Evolutionary conservation across 2,329 filamentous ascomycete species (phyloP).

Genomic region (Ilyonectria mors-panacis): DNA sequence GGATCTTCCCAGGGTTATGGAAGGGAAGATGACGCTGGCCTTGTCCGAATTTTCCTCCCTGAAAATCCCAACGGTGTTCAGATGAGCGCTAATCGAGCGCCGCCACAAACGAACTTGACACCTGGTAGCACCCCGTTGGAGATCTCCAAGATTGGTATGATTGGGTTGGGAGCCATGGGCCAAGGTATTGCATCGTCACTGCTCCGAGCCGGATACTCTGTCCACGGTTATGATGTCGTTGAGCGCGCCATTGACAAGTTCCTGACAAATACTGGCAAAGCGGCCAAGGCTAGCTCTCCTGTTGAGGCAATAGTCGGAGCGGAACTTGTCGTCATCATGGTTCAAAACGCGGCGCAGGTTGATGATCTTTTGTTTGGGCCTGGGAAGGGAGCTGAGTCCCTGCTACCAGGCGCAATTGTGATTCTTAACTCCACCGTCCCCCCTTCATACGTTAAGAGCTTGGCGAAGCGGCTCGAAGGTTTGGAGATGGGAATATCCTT

Average conservation of each 20-base stretch:
- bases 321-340: conserved; percentile 54
- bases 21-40: conserved; percentile 46
- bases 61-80: conserved; percentile 31
- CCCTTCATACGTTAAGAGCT: conserved; percentile 47
- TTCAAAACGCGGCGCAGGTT: conserved; percentile 53
- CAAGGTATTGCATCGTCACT: conserved; percentile 56
- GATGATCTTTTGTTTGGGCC: conserved; percentile 51
- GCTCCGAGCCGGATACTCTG: conserved; percentile 50
- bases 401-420: conserved; percentile 49
- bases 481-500: conserved; percentile 49
- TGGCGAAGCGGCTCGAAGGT: background rate
- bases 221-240: conserved; percentile 54
- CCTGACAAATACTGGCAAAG: conserved; percentile 40
- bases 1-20: conserved; percentile 48
- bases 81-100: conserved; percentile 28
- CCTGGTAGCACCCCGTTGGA: conserved; percentile 40
- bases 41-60: conserved; percentile 48
- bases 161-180: conserved; percentile 57
- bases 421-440: conserved; percentile 37
- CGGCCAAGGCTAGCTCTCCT: conserved; percentile 44
- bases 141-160: conserved; percentile 52
- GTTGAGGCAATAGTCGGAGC: conserved; percentile 48
- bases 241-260: conserved; percentile 50
- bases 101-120: conserved; percentile 28
- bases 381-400: conserved; percentile 45